Percentiles rank a stretch among this genome's conserved stretches.
Evolutionary conservation across 352 stramenopile species (phyloP).

Genomic region (Hyaloperonospora brassicae): DNA sequence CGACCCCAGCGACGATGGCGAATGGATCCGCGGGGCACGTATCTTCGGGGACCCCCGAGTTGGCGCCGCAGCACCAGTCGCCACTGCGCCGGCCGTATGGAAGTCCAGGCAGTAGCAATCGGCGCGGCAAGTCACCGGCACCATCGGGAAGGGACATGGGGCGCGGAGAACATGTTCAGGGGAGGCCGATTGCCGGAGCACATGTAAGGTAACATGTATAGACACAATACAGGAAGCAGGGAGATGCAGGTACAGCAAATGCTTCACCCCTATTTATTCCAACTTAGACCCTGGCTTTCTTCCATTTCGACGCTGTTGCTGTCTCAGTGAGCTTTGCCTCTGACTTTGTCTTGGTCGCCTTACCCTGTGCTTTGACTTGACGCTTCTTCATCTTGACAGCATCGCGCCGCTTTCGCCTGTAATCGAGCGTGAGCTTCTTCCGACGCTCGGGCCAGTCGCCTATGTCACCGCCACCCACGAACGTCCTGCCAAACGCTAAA

Average conservation of each 20-base stretch:
- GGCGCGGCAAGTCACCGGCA: constrained; percentile 21
- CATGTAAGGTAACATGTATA: constrained; percentile 27
- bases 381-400: constrained; percentile 72
- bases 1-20: constrained; percentile 8
- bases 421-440: constrained; percentile 74
- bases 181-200: constrained; percentile 13
- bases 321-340: constrained; percentile 2
- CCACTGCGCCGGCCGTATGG: constrained; percentile 15
- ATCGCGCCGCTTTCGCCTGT: constrained; percentile 72
- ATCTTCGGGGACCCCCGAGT: constrained; percentile 6
- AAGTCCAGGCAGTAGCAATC: constrained; percentile 15
- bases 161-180: constrained; percentile 1
- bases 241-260: constrained; percentile 19
- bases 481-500: constrained; percentile 49
- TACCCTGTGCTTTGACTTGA: constrained; percentile 48
- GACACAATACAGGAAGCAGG: constrained; percentile 14
- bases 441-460: constrained; percentile 47
- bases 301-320: constrained; percentile 16
- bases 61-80: constrained; percentile 12
- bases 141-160: constrained; percentile 7
- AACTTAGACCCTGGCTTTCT: constrained; percentile 29
- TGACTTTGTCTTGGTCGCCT: constrained; percentile 19
- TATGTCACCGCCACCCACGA: constrained; percentile 28
- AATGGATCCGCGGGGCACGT: constrained; percentile 10
- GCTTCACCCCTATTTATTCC: constrained; percentile 30